These are phyloP conservation scores for Acacia melanoxylon DNA, from an alignment of 306 rosid species.

Conservation along the genomic window DNA sequence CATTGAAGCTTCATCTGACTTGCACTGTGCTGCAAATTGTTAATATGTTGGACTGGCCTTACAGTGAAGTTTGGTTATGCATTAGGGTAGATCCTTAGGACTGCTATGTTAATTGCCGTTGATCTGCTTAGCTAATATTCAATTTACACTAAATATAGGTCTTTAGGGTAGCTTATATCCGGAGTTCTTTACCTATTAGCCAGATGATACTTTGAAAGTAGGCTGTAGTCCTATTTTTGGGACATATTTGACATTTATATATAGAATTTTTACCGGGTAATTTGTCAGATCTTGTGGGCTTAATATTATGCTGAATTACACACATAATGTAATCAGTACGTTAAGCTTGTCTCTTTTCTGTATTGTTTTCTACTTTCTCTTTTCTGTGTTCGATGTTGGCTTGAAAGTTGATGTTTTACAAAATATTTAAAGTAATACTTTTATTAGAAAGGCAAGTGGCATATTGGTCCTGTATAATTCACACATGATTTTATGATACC, in stretches of 20 bases:
- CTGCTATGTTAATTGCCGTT: neutral
- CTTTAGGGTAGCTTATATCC: neutral
- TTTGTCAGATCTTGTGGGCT: neutral
- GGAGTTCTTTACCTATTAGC: neutral
- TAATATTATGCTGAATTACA: neutral
- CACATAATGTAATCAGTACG: neutral
- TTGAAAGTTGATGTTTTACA: neutral
- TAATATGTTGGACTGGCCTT: constrained; percentile 23
- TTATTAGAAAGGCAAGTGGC: neutral
- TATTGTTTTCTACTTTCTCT: neutral
- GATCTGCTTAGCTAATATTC: constrained; percentile 18
- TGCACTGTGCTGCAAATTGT: constrained; percentile 24
- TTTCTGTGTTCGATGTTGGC: neutral
- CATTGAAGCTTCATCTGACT: constrained; percentile 26
- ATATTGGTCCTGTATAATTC: too few species aligned
- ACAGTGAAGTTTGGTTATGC: constrained; percentile 20
- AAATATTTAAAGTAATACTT: neutral
- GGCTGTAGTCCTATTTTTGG: constrained; percentile 14
- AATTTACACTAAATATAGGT: neutral
- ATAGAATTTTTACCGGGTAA: constrained; percentile 2
- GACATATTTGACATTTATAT: constrained; percentile 1
- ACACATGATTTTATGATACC: too few species aligned
- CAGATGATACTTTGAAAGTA: neutral
- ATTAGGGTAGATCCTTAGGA: constrained; percentile 4
- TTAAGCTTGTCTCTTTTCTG: neutral